Conservation (phyloP, 495 filamentous ascomycete species). For the Talaromyces liani region DNA sequence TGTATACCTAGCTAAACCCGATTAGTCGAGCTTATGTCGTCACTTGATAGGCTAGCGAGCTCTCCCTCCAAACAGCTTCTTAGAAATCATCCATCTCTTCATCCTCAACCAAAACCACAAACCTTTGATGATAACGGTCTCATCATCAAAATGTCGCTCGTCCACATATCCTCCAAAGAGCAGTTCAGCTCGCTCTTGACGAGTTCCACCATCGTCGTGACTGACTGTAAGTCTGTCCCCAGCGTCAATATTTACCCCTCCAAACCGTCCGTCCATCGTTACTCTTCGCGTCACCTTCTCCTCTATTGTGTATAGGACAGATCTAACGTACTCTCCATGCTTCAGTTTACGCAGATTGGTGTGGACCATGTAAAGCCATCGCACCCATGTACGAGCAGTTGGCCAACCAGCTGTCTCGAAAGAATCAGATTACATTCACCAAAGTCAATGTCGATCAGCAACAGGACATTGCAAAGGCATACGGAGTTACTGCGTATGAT, state of each 20-base stretch:
- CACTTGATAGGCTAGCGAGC: neutral
- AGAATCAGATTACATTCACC: conserved; percentile 69
- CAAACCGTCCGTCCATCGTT: conserved; percentile 6
- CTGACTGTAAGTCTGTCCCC: conserved; percentile 64
- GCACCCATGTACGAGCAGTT: conserved; percentile 80
- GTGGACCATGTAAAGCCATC: conserved; percentile 75
- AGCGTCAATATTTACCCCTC: conserved; percentile 10
- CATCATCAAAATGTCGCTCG: conserved; percentile 46
- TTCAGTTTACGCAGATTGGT: conserved; percentile 84
- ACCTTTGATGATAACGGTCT: neutral
- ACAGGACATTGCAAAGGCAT: conserved; percentile 61
- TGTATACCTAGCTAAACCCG: neutral
- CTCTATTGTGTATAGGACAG: neutral
- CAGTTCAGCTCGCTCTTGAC: conserved; percentile 65
- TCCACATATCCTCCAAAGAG: conserved; percentile 61
- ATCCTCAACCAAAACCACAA: neutral
- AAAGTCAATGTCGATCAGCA: conserved; percentile 81
- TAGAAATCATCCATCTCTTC: neutral
- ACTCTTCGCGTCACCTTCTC: conserved; percentile 15
- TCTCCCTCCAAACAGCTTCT: neutral
- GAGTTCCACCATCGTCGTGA: conserved; percentile 65
- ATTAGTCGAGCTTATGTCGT: conserved; percentile 1
- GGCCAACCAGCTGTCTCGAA: conserved; percentile 60
- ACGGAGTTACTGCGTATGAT: conserved; percentile 63
- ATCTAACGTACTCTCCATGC: neutral